phyloP scores from a whole-genome alignment of 202 grass and related monocot genomes.

The Hordeum pubiflorum region DNA sequence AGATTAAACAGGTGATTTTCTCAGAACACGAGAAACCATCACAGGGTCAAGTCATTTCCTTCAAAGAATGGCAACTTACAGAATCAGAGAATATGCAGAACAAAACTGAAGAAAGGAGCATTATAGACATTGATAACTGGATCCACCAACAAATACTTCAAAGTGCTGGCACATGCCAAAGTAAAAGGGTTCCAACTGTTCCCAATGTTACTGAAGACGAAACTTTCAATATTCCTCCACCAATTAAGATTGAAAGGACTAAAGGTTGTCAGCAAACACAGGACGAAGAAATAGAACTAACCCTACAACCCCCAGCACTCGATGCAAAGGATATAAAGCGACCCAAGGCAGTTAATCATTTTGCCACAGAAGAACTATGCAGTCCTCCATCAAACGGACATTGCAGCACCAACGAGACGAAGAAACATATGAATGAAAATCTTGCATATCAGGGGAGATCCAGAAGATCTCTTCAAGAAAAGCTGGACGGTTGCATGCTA shows the following conservation, averaged over 20 bases:
- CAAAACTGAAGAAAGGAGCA: slow-evolving; percentile 34
- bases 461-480: slow-evolving; percentile 38
- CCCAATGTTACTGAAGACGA: slow-evolving; percentile 23
- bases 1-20: slow-evolving; percentile 84
- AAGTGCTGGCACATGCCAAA: slow-evolving; percentile 36
- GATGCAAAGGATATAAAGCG: slow-evolving; percentile 25
- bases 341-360: slow-evolving; percentile 26
- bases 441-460: slow-evolving; percentile 7
- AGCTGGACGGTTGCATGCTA: slow-evolving; percentile 22
- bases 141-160: slow-evolving; percentile 61
- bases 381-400: slow-evolving; percentile 21
- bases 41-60: slow-evolving; percentile 32
- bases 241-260: slow-evolving; percentile 15
- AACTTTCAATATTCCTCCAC: slow-evolving; percentile 19
- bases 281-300: neutral
- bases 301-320: neutral
- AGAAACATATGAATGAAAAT: slow-evolving; percentile 22
- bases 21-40: slow-evolving; percentile 48
- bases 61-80: slow-evolving; percentile 28
- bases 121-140: slow-evolving; percentile 55
- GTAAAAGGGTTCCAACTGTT: slow-evolving; percentile 41
- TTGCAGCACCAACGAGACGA: slow-evolving; percentile 16
- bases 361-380: slow-evolving; percentile 7
- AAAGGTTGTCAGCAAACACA: slow-evolving; percentile 16
- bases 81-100: slow-evolving; percentile 33